Conservation (phyloP, 371 early-diverging fungal species). For the Dipsacomyces acuminosporus region DNA sequence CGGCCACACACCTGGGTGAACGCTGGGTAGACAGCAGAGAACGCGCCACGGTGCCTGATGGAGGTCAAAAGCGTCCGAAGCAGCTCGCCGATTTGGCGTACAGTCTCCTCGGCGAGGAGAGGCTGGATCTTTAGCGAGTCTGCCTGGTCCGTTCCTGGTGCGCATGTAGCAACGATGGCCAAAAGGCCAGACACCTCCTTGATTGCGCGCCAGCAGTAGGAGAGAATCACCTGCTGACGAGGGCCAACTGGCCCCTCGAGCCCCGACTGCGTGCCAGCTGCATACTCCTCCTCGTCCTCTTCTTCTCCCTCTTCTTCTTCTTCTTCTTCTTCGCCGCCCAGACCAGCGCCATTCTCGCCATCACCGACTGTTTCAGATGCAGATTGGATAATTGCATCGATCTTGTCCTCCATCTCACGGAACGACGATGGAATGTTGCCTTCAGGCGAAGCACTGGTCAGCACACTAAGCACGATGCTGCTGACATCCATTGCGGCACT, state of each 20-base stretch:
- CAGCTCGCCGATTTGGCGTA: constrained; percentile 18
- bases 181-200: constrained; percentile 71
- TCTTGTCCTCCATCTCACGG: constrained; percentile 63
- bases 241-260: constrained; percentile 49
- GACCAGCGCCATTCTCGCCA: constrained; percentile 37
- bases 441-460: constrained; percentile 75
- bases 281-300: constrained; percentile 12
- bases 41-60: constrained; percentile 91
- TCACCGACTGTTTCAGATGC: constrained; percentile 27
- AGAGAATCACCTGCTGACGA: constrained; percentile 79
- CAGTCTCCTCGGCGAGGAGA: constrained; percentile 3
- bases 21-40: constrained; percentile 78
- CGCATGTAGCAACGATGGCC: constrained; percentile 30
- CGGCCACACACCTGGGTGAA: constrained; percentile 67
- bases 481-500: constrained; percentile 45
- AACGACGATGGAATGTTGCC: constrained; percentile 74
- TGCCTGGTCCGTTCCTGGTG: constrained; percentile 31
- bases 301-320: constrained; percentile 15
- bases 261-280: no score
- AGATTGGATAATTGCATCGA: constrained; percentile 54
- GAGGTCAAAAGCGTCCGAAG: constrained; percentile 47
- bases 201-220: constrained; percentile 89
- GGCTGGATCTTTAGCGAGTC: constrained; percentile 11
- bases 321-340: constrained; percentile 38
- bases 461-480: constrained; percentile 60